Evolutionary conservation across 2,329 filamentous ascomycete species (phyloP).

Genomic region (Sporothrix humicola): DNA sequence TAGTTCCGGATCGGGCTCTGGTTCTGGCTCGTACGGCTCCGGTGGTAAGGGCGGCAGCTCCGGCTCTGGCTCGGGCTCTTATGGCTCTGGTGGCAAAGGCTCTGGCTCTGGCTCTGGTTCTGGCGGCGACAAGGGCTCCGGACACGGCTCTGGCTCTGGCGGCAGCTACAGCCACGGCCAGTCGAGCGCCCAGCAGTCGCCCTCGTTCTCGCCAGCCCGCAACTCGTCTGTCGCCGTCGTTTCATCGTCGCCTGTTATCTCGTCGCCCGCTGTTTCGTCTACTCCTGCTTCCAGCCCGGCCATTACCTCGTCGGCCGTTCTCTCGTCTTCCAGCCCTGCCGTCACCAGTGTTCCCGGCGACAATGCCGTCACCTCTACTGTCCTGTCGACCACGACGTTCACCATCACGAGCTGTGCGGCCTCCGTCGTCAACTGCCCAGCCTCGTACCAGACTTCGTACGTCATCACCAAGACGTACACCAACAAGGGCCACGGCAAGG

Average conservation of each 20-base stretch:
- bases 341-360: neutral
- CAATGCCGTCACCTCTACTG: conserved; percentile 39
- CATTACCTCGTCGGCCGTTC: neutral
- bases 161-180: neutral
- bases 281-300: neutral
- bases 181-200: conserved; percentile 1
- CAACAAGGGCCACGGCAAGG: neutral
- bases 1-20: neutral
- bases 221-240: neutral
- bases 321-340: neutral
- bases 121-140: neutral
- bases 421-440: conserved; percentile 44
- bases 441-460: conserved; percentile 40
- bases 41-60: neutral
- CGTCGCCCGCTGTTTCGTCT: neutral
- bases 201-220: neutral
- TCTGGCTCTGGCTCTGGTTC: neutral
- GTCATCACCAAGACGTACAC: conserved; percentile 40
- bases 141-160: conserved; percentile 1
- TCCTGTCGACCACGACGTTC: conserved; percentile 41
- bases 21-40: neutral
- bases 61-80: neutral
- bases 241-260: neutral
- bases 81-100: neutral
- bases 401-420: conserved; percentile 44